These are phyloP conservation scores for Penicillium oxalicum DNA, from an alignment of 2,329 filamentous ascomycete species.

Conservation along the genomic window DNA sequence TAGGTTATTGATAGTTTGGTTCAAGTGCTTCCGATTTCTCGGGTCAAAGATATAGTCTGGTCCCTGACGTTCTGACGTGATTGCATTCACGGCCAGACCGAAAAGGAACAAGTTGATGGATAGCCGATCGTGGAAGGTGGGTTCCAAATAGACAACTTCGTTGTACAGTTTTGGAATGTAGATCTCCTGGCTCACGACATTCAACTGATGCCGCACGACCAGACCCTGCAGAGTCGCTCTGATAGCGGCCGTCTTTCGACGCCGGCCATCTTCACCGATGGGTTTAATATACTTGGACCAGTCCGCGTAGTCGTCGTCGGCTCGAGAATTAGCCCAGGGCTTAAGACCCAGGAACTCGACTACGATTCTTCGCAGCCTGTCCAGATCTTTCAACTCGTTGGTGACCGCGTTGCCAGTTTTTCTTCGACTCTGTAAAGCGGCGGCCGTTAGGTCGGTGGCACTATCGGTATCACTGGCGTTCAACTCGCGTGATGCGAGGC, in stretches of 20 bases:
- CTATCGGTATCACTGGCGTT: slow-evolving; percentile 31
- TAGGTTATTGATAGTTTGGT: slow-evolving; percentile 68
- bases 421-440: slow-evolving; percentile 30
- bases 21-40: slow-evolving; percentile 61
- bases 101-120: slow-evolving; percentile 80
- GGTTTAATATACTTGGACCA: slow-evolving; percentile 71
- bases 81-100: slow-evolving; percentile 75
- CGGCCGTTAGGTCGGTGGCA: slow-evolving; percentile 26
- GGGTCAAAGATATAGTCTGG: slow-evolving; percentile 85
- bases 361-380: slow-evolving; percentile 61
- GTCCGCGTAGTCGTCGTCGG: slow-evolving; percentile 56
- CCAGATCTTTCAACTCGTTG: slow-evolving; percentile 58
- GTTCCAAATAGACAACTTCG: slow-evolving; percentile 66
- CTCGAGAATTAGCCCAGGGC: slow-evolving; percentile 66
- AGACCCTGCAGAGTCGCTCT: slow-evolving; percentile 66
- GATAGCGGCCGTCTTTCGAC: slow-evolving; percentile 46
- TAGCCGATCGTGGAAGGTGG: slow-evolving; percentile 77
- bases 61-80: slow-evolving; percentile 79
- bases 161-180: slow-evolving; percentile 66
- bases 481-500: slow-evolving; percentile 42
- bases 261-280: slow-evolving; percentile 49
- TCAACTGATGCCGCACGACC: slow-evolving; percentile 71
- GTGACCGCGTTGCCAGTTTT: slow-evolving; percentile 39
- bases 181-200: slow-evolving; percentile 61
- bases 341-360: slow-evolving; percentile 66